Evolutionary conservation across 495 filamentous ascomycete genomes (phyloP).

Genomic region (Lichina pygmaea): DNA sequence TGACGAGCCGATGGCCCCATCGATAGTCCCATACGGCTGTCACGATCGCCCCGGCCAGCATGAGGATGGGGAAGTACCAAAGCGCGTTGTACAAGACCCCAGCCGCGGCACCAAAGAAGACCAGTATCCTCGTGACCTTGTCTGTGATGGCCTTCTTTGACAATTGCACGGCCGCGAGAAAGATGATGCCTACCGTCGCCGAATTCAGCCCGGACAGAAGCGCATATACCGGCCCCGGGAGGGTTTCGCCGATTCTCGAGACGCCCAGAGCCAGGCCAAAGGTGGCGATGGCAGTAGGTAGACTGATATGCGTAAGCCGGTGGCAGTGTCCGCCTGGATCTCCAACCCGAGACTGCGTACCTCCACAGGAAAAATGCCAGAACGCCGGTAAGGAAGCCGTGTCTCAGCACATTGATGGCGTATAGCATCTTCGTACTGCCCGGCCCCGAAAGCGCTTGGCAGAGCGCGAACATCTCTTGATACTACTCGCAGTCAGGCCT

Average conservation of each 20-base stretch:
- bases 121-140: constrained; percentile 34
- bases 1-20: constrained; percentile 15
- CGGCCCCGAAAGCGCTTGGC: constrained; percentile 50
- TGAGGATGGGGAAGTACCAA: constrained; percentile 63
- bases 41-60: constrained; percentile 28
- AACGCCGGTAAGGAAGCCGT: constrained; percentile 32
- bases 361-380: constrained; percentile 45
- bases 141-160: constrained; percentile 54
- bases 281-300: constrained; percentile 58
- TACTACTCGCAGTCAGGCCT: constrained; percentile 20
- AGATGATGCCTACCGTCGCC: constrained; percentile 55
- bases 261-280: constrained; percentile 45
- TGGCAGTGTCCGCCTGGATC: neutral
- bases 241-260: constrained; percentile 25
- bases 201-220: constrained; percentile 57
- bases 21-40: constrained; percentile 33
- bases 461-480: constrained; percentile 61
- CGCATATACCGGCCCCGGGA: constrained; percentile 44
- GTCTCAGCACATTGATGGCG: constrained; percentile 39
- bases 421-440: constrained; percentile 61
- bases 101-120: constrained; percentile 39
- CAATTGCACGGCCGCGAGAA: constrained; percentile 49
- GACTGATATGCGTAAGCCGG: constrained; percentile 7
- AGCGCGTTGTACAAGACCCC: constrained; percentile 53
- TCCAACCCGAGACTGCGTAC: constrained; percentile 9